Evolutionary conservation across 331 rosid genomes (phyloP).

Genomic region (Cucumis variabilis): DNA sequence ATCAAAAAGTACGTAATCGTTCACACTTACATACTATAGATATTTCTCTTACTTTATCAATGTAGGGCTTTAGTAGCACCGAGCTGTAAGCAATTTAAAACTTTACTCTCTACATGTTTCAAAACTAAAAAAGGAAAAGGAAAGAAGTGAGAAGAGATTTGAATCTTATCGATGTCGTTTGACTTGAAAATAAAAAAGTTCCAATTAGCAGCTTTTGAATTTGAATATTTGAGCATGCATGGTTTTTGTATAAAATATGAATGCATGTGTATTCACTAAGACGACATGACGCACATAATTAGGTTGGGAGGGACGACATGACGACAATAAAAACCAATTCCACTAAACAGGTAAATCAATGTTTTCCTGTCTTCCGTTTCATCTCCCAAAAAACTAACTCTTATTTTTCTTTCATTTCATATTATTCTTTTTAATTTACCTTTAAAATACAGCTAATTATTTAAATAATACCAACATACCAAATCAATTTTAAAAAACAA

Average conservation of each 20-base stretch:
- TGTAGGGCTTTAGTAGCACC: too few relatives aligned
- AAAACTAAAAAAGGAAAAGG: too few relatives aligned
- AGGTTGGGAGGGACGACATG: slow-evolving; percentile 19
- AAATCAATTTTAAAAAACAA: background rate
- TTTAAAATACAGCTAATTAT: background rate
- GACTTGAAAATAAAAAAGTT: background rate
- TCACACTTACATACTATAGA: too few relatives aligned
- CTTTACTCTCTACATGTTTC: too few relatives aligned
- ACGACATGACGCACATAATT: slow-evolving; percentile 24
- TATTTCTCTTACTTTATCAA: too few relatives aligned
- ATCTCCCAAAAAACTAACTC: background rate
- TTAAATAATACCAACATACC: background rate
- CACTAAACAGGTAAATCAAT: background rate
- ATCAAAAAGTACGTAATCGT: too few relatives aligned
- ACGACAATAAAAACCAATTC: slow-evolving; percentile 9
- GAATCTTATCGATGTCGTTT: background rate
- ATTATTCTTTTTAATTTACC: too few relatives aligned
- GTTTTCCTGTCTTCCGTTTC: background rate
- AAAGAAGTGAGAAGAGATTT: too few relatives aligned
- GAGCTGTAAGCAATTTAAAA: too few relatives aligned
- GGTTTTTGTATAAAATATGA: background rate
- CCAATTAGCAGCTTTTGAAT: background rate
- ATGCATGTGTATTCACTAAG: background rate
- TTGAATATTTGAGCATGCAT: background rate
- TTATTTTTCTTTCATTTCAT: too few relatives aligned